Base-by-base conservation (phyloP, 208 protist species). In the Acanthamoeba royreba region DNA sequence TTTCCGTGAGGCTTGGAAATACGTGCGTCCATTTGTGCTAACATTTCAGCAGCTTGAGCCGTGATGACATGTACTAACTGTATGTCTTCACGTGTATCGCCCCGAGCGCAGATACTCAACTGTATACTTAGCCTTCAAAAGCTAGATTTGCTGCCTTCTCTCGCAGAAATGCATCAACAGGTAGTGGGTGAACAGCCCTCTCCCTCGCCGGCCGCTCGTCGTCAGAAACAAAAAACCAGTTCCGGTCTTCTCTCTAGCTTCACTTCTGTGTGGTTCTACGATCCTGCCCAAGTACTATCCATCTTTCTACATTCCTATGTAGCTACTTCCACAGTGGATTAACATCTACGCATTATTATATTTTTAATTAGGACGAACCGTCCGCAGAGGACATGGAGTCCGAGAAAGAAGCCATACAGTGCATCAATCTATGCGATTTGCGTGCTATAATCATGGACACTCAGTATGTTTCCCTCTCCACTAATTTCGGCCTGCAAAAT, bases 1-100 rank as follows among this genome's bases (percentile, higher is more conserved):
- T 28, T 72, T 97, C 25, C 52, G 94, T 31, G 96, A 97, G 83
- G 95, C 93, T 15, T 97, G 96, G 96, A 89, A 89, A 89, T 89
- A 89, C 38, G 81, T 89, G 58, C 17, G 77, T 33, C n/a, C n/a
- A n/a, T n/a, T n/a, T n/a, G n/a, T n/a, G n/a, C n/a, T n/a, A n/a
- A n/a, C n/a, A n/a, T n/a, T n/a, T n/a, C n/a, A n/a, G n/a, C n/a
- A n/a, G n/a, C n/a, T n/a, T n/a, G n/a, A n/a, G n/a, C n/a, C 25
- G 17, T 61, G 22, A 22, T 61, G 19, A 28, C 52, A 28, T 28
- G 22, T 61, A 28, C 19, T 61, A 22, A 28, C 17, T 25, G 17
- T 25, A 61, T 61, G 19, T 28, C 52, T 61, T 61, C 25, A 61
- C 25, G 17, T 61, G 52, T 17, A 22, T 61, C 19, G 17, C 25